Evolutionary conservation across 2,329 filamentous ascomycete species (phyloP).

Genomic region (Thielaviopsis punctulata): DNA sequence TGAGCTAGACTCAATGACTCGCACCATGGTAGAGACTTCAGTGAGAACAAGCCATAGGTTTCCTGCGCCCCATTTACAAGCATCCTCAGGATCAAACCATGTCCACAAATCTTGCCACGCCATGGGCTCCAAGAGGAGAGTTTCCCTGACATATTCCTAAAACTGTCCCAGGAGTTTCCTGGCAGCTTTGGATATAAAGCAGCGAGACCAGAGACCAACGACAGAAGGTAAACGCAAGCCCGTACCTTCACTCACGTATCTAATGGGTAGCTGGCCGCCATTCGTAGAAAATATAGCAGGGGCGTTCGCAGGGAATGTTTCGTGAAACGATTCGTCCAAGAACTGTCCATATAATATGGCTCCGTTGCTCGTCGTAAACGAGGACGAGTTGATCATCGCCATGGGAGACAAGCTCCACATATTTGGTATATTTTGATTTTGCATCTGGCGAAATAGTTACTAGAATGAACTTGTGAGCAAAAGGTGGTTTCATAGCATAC

Average conservation of each 20-base stretch:
- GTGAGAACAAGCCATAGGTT: slow-evolving; percentile 5
- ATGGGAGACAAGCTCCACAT: neutral
- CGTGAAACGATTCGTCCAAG: neutral
- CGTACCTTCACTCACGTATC: neutral
- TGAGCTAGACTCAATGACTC: neutral
- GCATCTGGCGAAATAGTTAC: too few species aligned
- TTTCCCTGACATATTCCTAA: neutral
- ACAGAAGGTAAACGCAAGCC: too few species aligned
- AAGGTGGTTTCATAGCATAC: too few species aligned
- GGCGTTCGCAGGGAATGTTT: neutral
- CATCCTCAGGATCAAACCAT: neutral
- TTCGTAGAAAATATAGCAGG: neutral
- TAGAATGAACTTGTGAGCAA: too few species aligned
- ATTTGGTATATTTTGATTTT: neutral
- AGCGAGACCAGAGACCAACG: neutral
- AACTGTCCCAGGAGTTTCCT: neutral
- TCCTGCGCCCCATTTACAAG: slow-evolving; percentile 4
- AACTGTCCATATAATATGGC: neutral
- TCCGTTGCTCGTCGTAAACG: neutral
- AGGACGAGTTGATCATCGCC: neutral
- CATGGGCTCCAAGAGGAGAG: neutral
- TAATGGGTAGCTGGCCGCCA: neutral
- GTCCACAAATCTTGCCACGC: neutral
- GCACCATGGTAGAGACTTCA: neutral
- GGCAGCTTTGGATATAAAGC: neutral